phyloP scores from a whole-genome alignment of 73 alveolate species.

The Durusdinium trenchii region DNA sequence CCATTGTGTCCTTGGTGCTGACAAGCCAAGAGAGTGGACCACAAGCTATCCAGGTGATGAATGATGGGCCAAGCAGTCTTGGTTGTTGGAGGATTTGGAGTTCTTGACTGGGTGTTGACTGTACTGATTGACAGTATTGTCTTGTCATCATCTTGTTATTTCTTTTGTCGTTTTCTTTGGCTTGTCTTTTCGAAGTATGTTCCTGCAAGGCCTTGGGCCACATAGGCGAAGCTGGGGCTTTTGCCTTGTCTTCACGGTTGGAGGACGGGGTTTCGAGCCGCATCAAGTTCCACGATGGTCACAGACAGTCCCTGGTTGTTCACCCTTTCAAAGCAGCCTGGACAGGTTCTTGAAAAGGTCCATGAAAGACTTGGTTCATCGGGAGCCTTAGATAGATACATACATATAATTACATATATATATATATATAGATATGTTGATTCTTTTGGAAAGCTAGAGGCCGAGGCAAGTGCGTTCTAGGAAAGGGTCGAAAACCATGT shows the following conservation, averaged over 20 bases:
- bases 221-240: conserved; percentile 66
- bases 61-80: neutral
- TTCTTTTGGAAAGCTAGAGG: neutral
- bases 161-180: neutral
- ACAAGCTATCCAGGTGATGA: conserved; percentile 25
- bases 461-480: too few species aligned
- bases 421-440: neutral
- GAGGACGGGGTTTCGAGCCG: too few species aligned
- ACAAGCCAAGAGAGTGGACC: conserved; percentile 20
- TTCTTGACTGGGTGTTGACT: neutral
- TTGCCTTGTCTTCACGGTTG: conserved; percentile 66
- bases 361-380: too few species aligned
- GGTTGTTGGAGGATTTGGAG: neutral
- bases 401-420: neutral
- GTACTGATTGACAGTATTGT: neutral
- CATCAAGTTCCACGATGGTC: too few species aligned
- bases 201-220: conserved; percentile 47
- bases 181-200: neutral
- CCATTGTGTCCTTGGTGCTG: conserved; percentile 34
- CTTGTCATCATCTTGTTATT: neutral
- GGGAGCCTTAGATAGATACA: neutral
- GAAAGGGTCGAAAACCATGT: too few species aligned
- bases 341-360: too few species aligned
- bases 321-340: too few species aligned
- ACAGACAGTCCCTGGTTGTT: too few species aligned